Evolutionary conservation across 805 yeast genomes (phyloP), one percentile per base, ranked within the genome.

Genomic region (Metschnikowia kofuensis): DNA sequence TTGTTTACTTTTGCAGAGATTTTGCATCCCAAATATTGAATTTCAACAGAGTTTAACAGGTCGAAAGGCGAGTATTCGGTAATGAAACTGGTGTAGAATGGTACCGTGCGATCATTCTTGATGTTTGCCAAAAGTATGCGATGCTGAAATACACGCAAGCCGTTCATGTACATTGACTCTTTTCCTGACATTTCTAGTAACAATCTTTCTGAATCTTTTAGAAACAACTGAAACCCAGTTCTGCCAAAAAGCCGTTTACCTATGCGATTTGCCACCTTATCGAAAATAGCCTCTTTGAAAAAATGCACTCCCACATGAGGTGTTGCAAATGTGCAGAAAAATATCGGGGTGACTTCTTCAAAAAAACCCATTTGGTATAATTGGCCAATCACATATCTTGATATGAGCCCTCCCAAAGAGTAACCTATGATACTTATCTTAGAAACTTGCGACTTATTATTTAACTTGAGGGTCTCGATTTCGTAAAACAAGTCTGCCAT

Each of bases 371-470:
- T 75, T 34, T 75, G 74, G 54, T 80, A 71, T 54, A 83, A 70
- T 40, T 85, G 74, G 1, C 97, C 97, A 41, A 90, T 75, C 27
- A 89, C 84, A 63, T 88, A 90, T 44, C 97, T 72, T 0, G 90
- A 75, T 31, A 92, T 81, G 34, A 91, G 67, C 0, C 98, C 98
- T 21, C 98, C 97, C 50, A 92, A 69, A 0, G 96, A 88, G 64
- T 91, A 92, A 0, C 98, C 97, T 2, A 88, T 76, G 38, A 92
- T 72, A 52, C 95, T 87, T 43, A 92, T 78, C 56, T 82, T 78
- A n/a, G 74, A 71, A 10, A 89, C 88, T 21, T 57, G 59, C 27
- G 49, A 55, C 37, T 59, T 54, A 40, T 64, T 58, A 40, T 62
- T 61, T 43, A 59, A 55, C 51, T 65, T 67, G 44, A 73, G 60